phyloP scores from a whole-genome alignment of 768 basidiomycete genomes.

The Dendrothele bispora region DNA sequence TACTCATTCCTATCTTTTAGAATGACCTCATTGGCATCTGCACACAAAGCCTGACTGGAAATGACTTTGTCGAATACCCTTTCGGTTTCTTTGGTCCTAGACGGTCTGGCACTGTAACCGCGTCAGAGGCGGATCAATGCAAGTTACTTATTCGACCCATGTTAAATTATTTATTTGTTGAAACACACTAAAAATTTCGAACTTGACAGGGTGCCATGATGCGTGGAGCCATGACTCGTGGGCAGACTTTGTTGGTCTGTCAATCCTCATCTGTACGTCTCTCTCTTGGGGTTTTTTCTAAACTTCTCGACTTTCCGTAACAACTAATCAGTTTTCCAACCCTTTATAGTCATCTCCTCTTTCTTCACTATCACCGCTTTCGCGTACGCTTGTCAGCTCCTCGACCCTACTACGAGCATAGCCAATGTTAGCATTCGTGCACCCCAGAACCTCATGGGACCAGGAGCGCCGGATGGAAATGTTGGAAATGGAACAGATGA shows the following conservation, averaged over 20 bases:
- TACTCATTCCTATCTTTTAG: too few relatives aligned
- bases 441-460: slow-evolving; percentile 38
- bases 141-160: neutral
- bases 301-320: neutral
- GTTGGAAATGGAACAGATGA: slow-evolving; percentile 23
- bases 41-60: slow-evolving; percentile 33
- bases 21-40: slow-evolving; percentile 61
- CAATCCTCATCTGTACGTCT: slow-evolving; percentile 57
- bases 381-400: slow-evolving; percentile 71
- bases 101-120: slow-evolving; percentile 26
- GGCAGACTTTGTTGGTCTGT: slow-evolving; percentile 62
- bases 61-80: slow-evolving; percentile 28
- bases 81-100: slow-evolving; percentile 59
- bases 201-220: slow-evolving; percentile 57
- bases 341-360: slow-evolving; percentile 50
- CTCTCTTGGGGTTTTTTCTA: too few relatives aligned
- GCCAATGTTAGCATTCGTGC: slow-evolving; percentile 52
- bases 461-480: slow-evolving; percentile 32
- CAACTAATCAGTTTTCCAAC: neutral
- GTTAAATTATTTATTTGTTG: neutral
- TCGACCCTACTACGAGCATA: slow-evolving; percentile 64
- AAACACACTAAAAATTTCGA: slow-evolving; percentile 13
- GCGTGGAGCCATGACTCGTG: slow-evolving; percentile 67
- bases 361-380: slow-evolving; percentile 70
- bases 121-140: slow-evolving; percentile 44